Evolutionary conservation across 108 stramenopile genomes (phyloP).

Genomic region (Schizochytrium sp.): DNA sequence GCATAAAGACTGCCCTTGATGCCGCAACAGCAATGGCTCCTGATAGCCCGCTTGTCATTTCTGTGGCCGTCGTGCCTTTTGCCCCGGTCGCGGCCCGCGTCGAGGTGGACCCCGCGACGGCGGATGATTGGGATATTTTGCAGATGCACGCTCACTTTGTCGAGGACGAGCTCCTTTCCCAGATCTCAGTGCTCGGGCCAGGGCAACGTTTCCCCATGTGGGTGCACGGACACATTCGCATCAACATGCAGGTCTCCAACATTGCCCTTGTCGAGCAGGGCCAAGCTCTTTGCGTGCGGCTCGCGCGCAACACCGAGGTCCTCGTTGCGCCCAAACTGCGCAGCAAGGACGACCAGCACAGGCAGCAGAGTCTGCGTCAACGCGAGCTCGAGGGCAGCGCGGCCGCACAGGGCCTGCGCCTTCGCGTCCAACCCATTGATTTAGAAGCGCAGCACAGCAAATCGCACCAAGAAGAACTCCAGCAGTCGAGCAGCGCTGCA

Average conservation of each 20-base stretch:
- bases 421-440: background rate
- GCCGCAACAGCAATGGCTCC: background rate
- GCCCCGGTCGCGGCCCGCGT: background rate
- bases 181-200: background rate
- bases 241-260: background rate
- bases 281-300: background rate
- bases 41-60: background rate
- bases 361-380: background rate
- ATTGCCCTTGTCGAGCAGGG: background rate
- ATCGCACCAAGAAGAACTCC: background rate
- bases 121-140: background rate
- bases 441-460: background rate
- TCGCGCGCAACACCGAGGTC: slow-evolving; percentile 14
- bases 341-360: slow-evolving; percentile 5
- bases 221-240: background rate
- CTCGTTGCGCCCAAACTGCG: background rate
- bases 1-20: background rate
- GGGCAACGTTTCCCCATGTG: background rate
- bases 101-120: background rate
- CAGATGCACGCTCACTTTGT: slow-evolving; percentile 15
- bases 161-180: background rate
- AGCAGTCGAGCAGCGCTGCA: background rate
- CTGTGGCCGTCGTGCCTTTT: background rate
- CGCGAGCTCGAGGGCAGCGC: background rate
- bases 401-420: background rate